These are phyloP conservation scores for Chaetomiaceae sp. DNA, from an alignment of 2,329 filamentous ascomycete genomes.

Conservation along the genomic window DNA sequence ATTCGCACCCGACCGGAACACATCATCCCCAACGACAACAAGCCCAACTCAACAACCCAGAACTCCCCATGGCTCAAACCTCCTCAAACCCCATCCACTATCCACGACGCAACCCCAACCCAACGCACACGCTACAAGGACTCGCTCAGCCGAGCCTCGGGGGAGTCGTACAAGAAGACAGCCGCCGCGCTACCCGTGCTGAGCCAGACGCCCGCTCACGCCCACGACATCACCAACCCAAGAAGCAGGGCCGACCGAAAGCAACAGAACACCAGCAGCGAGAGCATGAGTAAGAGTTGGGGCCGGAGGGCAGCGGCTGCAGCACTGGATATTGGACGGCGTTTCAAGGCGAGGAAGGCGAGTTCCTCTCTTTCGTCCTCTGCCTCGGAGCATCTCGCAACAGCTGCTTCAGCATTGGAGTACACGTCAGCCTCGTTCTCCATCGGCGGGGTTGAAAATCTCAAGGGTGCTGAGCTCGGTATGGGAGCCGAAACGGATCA, in stretches of 20 bases:
- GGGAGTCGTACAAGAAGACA: not conserved
- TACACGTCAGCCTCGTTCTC: no score
- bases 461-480: no score
- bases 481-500: no score
- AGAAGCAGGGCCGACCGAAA: not conserved
- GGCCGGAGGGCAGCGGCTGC: slow-evolving; percentile 22
- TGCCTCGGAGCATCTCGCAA: not conserved
- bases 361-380: not conserved
- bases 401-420: no score
- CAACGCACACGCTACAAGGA: not conserved
- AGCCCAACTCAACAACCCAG: not conserved
- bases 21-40: slow-evolving; percentile 7
- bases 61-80: not conserved
- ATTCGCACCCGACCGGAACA: slow-evolving; percentile 3
- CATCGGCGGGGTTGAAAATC: no score
- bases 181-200: slow-evolving; percentile 8
- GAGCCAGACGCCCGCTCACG: slow-evolving; percentile 5
- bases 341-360: slow-evolving; percentile 18
- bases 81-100: no score
- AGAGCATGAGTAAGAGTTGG: slow-evolving; percentile 14
- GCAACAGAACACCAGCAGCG: not conserved
- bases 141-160: not conserved
- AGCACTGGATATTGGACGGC: slow-evolving; percentile 18
- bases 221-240: not conserved
- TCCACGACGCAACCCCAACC: not conserved